Evolutionary conservation across 1,139 yeast species (phyloP), one percentile per base, ranked within the genome.

Genomic region (Yamadazyma blattariae): DNA sequence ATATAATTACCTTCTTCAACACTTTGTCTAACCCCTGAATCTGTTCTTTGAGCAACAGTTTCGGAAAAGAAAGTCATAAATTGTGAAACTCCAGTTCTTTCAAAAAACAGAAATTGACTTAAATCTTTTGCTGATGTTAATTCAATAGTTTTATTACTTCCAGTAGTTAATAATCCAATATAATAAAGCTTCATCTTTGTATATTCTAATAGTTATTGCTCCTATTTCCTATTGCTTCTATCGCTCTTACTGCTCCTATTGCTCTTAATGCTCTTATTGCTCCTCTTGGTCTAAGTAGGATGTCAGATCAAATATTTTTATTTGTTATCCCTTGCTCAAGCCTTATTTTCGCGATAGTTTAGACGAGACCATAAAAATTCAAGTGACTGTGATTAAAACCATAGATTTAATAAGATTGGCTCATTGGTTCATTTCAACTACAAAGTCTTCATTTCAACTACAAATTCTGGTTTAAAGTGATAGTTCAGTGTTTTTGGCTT

Each of bases 31-130:
- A 88, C 94, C 27, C 96, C 96, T 2, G 90, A 72, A 26, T 72
- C 66, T 1, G 98, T 94, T 63, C 98, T 79, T 47, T 82, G 83
- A 9, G 96, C 81, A 17, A 92, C 92, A 6, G 98, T 92, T 52
- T 81, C 87, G 16, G 95, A 77, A 62, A 92, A 90, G 59, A 94
- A 94, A 3, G 95, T 78, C 96, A 92, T 87, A 64, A 92, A 92
- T 61, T 92, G 97, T 5, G 82, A 75, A 20, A 82, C 89, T 42
- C 78, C 77, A 40, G 73, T 65, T 48, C 94, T 72, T 64, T 88
- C 95, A 57, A 94, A 90, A 62, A 86, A 94, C 28, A 95, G 81
- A 62, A 90, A 92, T 51, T 82, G 84, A 22, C 86, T 71, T 42
- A 94, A 72, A 54, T 94, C 97, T 49, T 85, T 79, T 23, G 92